phyloP scores from a whole-genome alignment of 371 early-diverging fungal genomes.

The Apophysomyces variabilis region DNA sequence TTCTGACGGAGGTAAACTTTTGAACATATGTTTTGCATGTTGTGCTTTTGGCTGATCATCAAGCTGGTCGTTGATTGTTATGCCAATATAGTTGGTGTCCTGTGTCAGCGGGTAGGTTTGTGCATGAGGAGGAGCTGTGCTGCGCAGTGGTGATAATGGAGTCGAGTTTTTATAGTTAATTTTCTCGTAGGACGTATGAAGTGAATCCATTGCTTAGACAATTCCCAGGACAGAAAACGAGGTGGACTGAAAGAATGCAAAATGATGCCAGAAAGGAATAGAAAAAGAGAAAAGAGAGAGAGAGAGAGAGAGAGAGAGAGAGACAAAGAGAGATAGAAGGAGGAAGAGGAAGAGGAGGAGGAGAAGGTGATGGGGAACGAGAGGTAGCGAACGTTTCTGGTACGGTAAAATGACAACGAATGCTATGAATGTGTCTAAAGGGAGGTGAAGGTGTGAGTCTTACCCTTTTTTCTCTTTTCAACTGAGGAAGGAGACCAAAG shows the following conservation, averaged over 20 bases:
- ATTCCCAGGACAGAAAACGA: background rate
- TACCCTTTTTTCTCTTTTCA: background rate
- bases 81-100: constrained; percentile 40
- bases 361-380: background rate
- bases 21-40: constrained; percentile 6
- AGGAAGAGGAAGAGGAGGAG: background rate
- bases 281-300: too few relatives aligned
- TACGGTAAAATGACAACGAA: background rate
- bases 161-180: constrained; percentile 9
- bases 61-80: constrained; percentile 31
- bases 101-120: constrained; percentile 14
- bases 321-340: background rate
- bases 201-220: background rate
- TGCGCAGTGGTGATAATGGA: constrained; percentile 3
- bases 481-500: background rate
- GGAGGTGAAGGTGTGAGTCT: background rate
- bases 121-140: background rate
- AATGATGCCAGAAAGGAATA: too few relatives aligned
- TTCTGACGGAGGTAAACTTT: constrained; percentile 15
- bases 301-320: background rate
- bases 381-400: background rate
- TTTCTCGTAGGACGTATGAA: constrained; percentile 3
- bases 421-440: background rate
- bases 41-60: constrained; percentile 15
- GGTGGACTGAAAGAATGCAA: too few relatives aligned